Percentiles rank a stretch among this genome's conserved stretches.
Conservation (phyloP, 257 asterid genomes). For the Rubia yunnanensis region DNA sequence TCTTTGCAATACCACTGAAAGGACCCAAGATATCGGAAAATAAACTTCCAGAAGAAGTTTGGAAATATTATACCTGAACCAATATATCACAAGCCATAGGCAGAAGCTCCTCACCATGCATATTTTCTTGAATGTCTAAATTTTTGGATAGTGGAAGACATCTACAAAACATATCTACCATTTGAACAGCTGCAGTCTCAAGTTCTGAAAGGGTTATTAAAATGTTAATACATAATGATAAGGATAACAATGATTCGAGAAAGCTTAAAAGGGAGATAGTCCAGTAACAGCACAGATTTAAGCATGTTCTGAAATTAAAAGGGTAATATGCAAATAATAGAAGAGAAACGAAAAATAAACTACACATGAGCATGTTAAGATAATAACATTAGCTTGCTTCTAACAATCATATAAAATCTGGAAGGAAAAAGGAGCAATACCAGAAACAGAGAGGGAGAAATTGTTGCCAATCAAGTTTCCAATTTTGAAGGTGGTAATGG, state of each 20-base stretch:
- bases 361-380: too few relatives aligned
- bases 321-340: not conserved
- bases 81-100: constrained; percentile 70
- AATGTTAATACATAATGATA: constrained; percentile 9
- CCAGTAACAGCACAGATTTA: not conserved
- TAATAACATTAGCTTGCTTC: not conserved
- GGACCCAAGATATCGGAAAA: not conserved
- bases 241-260: not conserved
- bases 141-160: constrained; percentile 77
- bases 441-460: constrained; percentile 46
- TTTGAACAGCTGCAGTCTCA: constrained; percentile 53
- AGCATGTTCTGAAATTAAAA: not conserved
- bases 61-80: constrained; percentile 65
- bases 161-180: constrained; percentile 60
- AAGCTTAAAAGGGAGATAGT: not conserved
- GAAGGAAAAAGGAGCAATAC: constrained; percentile 23
- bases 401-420: not conserved
- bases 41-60: not conserved
- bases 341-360: not conserved
- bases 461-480: constrained; percentile 48
- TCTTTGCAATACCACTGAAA: not conserved
- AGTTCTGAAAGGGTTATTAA: constrained; percentile 41
- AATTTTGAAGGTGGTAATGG: constrained; percentile 63
- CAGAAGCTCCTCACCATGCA: constrained; percentile 94
- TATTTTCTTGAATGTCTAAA: constrained; percentile 75